Conservation (phyloP, 192 early-diverging fungal genomes). For the Umbelopsis ramanniana region DNA sequence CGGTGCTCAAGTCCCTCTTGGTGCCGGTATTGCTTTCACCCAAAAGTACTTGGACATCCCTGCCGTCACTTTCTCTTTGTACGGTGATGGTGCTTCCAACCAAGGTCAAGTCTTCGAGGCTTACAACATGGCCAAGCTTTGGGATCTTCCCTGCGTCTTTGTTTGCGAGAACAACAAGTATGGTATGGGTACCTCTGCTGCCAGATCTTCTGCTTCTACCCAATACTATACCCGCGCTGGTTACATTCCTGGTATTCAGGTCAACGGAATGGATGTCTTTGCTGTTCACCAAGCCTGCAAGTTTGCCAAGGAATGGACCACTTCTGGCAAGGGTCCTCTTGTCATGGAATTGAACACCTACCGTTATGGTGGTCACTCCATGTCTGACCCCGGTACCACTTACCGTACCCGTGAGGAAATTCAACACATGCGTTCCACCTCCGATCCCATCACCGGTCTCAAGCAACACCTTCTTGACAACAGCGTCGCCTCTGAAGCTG, state of each 20-base stretch:
- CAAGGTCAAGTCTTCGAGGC: conserved; percentile 99
- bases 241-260: conserved; percentile 93
- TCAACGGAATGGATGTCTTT: conserved; percentile 94
- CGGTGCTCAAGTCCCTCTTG: conserved; percentile 92
- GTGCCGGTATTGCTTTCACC: conserved; percentile 85
- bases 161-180: conserved; percentile 99
- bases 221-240: conserved; percentile 95
- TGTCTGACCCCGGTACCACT: conserved; percentile 99
- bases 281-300: conserved; percentile 87
- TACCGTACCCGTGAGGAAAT: conserved; percentile 99
- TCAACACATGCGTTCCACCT: conserved; percentile 94
- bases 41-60: conserved; percentile 87
- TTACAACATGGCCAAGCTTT: conserved; percentile 99
- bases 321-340: conserved; percentile 85
- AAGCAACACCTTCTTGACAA: conserved; percentile 81
- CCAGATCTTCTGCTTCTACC: conserved; percentile 90
- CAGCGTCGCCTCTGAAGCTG: conserved; percentile 77
- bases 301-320: conserved; percentile 85
- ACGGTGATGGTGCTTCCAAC: conserved; percentile 98
- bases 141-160: conserved; percentile 91
- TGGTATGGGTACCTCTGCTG: conserved; percentile 95
- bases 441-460: conserved; percentile 92
- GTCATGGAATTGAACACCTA: conserved; percentile 97
- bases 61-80: conserved; percentile 88
- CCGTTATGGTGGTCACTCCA: conserved; percentile 99